Evolutionary conservation across 441 rosid genomes (phyloP), one percentile per base, ranked within the genome.

Genomic region (Adansonia rubrostipa): DNA sequence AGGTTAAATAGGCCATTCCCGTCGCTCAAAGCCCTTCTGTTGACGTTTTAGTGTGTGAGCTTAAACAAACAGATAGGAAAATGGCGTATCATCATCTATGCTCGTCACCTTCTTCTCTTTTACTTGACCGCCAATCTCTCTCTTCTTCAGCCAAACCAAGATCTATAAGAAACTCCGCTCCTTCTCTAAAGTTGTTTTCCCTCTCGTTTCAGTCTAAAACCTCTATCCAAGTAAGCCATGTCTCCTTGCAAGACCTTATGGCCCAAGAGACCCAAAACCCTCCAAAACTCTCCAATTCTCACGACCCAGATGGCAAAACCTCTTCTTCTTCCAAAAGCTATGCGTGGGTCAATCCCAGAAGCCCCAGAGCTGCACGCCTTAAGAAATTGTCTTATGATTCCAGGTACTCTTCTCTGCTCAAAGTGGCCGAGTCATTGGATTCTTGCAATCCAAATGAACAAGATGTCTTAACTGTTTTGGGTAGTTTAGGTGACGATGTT

Each of bases 291-390:
- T 17, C 74, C 2, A 81, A 56, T 45, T 13, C 81, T 1, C 76
- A 44, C 2, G 20, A 36, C 79, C 85, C 86, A 56, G 83, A 69
- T 22, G 77, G 63, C 1, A 78, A 77, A 64, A 63, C 70, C n/a
- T 2, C 66, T 61, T 54, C 60, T 54, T 61, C 45, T 36, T 36
- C 60, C 9, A 87, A 84, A 81, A 82, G 87, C 79, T 78, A 84
- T 84, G 81, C 84, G 64, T 92, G 98, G 98, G 92, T 95, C 78
- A 95, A 95, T 80, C 98, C 98, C 79, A 89, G 81, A 7, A 93
- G 96, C 80, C 91, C 92, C 73, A 82, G 89, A 87, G 96, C 97
- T 80, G 82, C 92, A 8, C 85, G 79, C 76, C 92, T 93, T 15
- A 85, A 84, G 81, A 48, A 82, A 53, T 81, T 81, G 9, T 90